Evolutionary conservation across 2,329 filamentous ascomycete species (phyloP).

Genomic region (Metarhizium robertsii): DNA sequence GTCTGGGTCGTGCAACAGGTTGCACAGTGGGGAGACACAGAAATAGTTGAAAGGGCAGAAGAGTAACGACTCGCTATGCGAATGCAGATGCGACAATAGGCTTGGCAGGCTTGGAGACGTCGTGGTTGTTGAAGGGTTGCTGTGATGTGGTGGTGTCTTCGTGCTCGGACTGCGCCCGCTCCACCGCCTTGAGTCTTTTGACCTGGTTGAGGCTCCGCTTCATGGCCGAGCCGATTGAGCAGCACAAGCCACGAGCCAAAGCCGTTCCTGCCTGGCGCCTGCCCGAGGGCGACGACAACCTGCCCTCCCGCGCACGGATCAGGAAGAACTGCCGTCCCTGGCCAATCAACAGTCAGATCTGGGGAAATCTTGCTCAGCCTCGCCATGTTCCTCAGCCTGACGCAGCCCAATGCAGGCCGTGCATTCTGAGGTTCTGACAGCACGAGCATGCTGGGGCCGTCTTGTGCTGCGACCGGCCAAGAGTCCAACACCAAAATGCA

Average conservation of each 20-base stretch:
- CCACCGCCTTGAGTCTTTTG: constrained; percentile 3
- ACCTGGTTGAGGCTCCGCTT: neutral
- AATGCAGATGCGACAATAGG: neutral
- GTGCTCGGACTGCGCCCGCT: neutral
- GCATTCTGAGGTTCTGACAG: neutral
- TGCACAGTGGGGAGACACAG: neutral
- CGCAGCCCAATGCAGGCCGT: neutral
- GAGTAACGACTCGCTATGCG: constrained; percentile 1
- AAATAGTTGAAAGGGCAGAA: neutral
- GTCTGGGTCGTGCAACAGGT: neutral
- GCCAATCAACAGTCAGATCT: neutral
- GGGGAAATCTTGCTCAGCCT: neutral
- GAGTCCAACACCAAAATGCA: neutral
- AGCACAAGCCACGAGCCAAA: neutral
- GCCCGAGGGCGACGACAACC: neutral
- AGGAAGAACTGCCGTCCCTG: neutral
- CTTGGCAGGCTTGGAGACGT: constrained; percentile 1
- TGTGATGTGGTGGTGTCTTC: neutral
- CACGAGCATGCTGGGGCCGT: neutral
- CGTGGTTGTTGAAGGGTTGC: neutral
- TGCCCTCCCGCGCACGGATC: neutral
- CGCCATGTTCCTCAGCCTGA: neutral
- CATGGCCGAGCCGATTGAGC: neutral
- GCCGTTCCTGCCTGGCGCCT: neutral
- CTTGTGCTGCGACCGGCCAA: neutral